Conservation (phyloP, 768 basidiomycete species). For the Lactarius indigo region DNA sequence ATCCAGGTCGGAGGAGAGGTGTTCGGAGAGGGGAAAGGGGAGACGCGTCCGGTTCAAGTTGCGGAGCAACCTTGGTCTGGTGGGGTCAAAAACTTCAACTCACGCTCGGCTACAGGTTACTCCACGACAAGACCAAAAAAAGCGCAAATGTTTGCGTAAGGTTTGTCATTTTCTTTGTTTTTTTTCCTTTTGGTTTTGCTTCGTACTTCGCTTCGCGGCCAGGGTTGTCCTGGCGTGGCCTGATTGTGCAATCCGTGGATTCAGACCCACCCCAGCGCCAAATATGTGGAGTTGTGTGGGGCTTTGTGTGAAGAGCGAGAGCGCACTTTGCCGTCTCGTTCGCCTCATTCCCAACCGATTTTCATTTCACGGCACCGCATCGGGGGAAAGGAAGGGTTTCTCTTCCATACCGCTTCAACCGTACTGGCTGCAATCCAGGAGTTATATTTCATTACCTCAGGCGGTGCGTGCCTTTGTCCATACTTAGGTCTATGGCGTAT, state of each 20-base stretch:
- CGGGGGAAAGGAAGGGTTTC: background rate
- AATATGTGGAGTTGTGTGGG: constrained; percentile 2
- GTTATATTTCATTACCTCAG: background rate
- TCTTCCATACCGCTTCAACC: background rate
- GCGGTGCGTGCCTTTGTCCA: background rate
- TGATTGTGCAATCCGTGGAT: background rate
- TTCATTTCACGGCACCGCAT: constrained; percentile 6
- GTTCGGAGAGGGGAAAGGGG: background rate
- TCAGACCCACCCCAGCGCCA: background rate
- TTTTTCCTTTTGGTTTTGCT: too few relatives aligned
- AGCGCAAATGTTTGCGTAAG: background rate
- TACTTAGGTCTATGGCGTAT: background rate
- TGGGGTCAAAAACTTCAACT: background rate
- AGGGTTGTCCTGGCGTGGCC: background rate
- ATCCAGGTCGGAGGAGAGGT: background rate
- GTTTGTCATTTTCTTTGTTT: background rate
- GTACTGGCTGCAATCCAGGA: background rate
- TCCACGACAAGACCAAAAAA: background rate
- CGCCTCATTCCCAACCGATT: background rate
- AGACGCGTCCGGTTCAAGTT: background rate
- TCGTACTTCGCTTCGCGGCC: background rate
- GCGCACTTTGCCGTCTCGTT: constrained; percentile 6
- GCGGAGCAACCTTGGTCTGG: background rate
- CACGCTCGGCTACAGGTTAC: background rate
- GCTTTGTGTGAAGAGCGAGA: constrained; percentile 2